These are phyloP conservation scores for Dothidotthia symphoricarpi DNA, from an alignment of 2,329 filamentous ascomycete species.

Conservation along the genomic window DNA sequence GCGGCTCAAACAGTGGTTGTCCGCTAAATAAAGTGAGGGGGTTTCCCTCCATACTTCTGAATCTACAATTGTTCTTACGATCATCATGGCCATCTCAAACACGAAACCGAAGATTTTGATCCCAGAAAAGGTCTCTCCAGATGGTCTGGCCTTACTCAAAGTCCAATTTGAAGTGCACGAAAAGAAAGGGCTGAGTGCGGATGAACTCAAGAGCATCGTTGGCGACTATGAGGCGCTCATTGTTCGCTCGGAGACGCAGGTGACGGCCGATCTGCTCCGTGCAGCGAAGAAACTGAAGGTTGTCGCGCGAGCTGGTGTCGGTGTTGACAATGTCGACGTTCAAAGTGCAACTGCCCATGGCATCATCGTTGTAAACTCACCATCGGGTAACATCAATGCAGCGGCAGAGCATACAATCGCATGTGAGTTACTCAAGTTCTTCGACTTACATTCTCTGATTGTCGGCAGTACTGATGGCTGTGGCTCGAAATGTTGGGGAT, in stretches of 20 bases:
- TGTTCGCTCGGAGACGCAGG: conserved; percentile 78
- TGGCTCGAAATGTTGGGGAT: conserved; percentile 70
- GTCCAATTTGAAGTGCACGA: conserved; percentile 69
- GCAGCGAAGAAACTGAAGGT: conserved; percentile 70
- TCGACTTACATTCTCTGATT: background rate
- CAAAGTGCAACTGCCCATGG: conserved; percentile 68
- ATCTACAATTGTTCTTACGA: too few relatives aligned
- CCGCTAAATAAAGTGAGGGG: conserved; percentile 11
- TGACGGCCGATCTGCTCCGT: conserved; percentile 65
- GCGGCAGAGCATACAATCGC: conserved; percentile 76
- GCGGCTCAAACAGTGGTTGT: conserved; percentile 18
- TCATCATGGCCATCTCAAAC: conserved; percentile 34
- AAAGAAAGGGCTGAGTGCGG: conserved; percentile 59
- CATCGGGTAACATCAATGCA: conserved; percentile 75
- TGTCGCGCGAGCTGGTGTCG: conserved; percentile 76
- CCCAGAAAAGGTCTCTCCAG: conserved; percentile 76
- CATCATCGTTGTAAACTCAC: conserved; percentile 77
- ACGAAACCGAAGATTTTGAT: conserved; percentile 61
- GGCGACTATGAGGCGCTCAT: conserved; percentile 73
- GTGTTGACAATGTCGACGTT: conserved; percentile 77
- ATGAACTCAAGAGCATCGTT: conserved; percentile 66
- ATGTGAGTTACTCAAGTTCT: conserved; percentile 26
- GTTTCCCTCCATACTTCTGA: background rate
- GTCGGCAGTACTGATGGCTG: conserved; percentile 63
- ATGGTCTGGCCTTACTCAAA: conserved; percentile 68